Percentiles rank a stretch among this genome's conserved stretches.
Evolutionary conservation across 345 rosid species (phyloP).

Genomic region (Citrus reticulata): DNA sequence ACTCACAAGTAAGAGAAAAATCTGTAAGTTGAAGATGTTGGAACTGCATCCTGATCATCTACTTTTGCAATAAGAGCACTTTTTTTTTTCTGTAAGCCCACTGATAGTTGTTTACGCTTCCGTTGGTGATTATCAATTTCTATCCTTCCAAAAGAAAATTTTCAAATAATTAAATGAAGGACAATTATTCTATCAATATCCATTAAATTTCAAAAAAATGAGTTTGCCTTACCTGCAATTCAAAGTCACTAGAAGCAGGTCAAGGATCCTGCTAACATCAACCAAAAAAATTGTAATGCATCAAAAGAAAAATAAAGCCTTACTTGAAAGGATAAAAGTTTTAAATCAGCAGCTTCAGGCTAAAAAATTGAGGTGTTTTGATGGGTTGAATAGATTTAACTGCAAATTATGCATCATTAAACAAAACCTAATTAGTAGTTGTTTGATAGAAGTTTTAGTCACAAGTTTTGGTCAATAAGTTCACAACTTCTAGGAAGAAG

Average conservation of each 20-base stretch:
- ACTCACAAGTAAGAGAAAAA: too few species aligned
- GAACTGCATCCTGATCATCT: too few species aligned
- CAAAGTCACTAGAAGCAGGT: slow-evolving; percentile 8
- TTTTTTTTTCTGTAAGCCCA: too few species aligned
- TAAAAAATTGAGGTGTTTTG: slow-evolving; percentile 39
- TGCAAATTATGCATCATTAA: not conserved
- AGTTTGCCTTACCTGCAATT: too few species aligned
- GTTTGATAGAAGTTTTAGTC: not conserved
- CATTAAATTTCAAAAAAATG: too few species aligned
- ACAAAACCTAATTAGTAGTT: not conserved
- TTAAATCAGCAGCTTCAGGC: slow-evolving; percentile 46
- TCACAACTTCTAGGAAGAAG: not conserved
- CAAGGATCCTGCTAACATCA: slow-evolving; percentile 28
- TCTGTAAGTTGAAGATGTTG: too few species aligned
- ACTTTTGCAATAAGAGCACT: too few species aligned
- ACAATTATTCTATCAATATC: too few species aligned
- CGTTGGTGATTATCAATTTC: too few species aligned
- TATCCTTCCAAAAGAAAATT: too few species aligned
- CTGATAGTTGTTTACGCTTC: too few species aligned
- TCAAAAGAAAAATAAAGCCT: slow-evolving; percentile 58
- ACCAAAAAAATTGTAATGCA: slow-evolving; percentile 43
- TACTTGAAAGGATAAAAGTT: slow-evolving; percentile 41
- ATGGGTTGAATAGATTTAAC: not conserved
- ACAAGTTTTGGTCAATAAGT: not conserved
- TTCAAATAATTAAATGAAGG: too few species aligned